Evolutionary conservation across 108 stramenopile genomes (phyloP).

Genomic region (Schizochytrium sp.): DNA sequence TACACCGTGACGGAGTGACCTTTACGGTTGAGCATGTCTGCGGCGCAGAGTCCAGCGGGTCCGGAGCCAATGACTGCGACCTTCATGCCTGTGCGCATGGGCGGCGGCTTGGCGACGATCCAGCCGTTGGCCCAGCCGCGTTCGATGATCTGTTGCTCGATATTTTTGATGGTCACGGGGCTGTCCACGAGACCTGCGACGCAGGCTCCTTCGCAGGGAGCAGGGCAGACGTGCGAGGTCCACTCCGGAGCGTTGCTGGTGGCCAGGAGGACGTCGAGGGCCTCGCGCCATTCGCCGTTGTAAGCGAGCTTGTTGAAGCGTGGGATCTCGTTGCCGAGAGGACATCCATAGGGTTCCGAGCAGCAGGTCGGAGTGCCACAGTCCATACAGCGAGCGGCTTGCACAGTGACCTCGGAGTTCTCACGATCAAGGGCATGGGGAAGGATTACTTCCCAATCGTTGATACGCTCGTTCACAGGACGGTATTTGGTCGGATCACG

Average conservation of each 20-base stretch:
- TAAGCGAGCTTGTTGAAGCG: conserved; percentile 97
- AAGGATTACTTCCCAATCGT: conserved; percentile 96
- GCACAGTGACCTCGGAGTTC: conserved; percentile 87
- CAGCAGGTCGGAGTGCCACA: conserved; percentile 97
- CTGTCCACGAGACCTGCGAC: conserved; percentile 93
- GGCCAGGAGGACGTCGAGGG: conserved; percentile 89
- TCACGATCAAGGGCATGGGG: conserved; percentile 75
- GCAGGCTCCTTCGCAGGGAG: conserved; percentile 96
- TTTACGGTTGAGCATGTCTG: conserved; percentile 93
- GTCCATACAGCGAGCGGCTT: conserved; percentile 96
- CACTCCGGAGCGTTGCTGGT: conserved; percentile 99
- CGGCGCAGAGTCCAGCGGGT: conserved; percentile 89
- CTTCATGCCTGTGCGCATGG: conserved; percentile 86
- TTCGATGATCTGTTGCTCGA: conserved; percentile 97
- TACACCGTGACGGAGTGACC: conserved; percentile 96
- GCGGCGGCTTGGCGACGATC: conserved; percentile 88
- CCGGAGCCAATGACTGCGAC: conserved; percentile 96
- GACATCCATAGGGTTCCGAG: conserved; percentile 91
- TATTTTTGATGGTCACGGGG: conserved; percentile 96
- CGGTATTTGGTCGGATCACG: conserved; percentile 96
- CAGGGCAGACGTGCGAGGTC: conserved; percentile 95
- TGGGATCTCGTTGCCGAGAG: conserved; percentile 94
- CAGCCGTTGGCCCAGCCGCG: conserved; percentile 91
- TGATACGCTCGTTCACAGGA: conserved; percentile 86
- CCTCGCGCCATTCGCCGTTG: conserved; percentile 92